Base-by-base conservation (phyloP, 495 filamentous ascomycete genomes). In the Penicillium canescens region DNA sequence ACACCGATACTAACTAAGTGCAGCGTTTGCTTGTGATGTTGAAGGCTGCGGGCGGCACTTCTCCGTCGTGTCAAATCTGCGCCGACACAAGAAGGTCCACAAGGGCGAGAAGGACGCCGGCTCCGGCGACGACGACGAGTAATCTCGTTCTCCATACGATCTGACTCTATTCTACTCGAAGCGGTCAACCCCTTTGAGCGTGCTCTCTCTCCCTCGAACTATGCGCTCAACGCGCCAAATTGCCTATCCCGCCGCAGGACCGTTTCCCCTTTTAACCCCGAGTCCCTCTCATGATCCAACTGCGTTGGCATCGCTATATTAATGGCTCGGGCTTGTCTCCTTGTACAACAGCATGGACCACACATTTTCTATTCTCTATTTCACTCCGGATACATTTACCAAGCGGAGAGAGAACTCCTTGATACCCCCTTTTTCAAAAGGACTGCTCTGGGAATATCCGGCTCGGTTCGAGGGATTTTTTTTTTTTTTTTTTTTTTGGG, bases 41-140 rank as follows among this genome's bases (percentile, higher is more conserved):
- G 90, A 96, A 63, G 93, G 93, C 46, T 98, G 94, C 63, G 93
- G 95, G 37, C 86, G 94, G 59, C 89, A 96, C 66, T 98, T 98
- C 75, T 98, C 94, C 10, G 94, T 98, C 34, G 94, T 98, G 34
- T 98, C 94, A 10, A 98, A 98, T 68, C 75, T 98, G 39, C 87
- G 94, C 44, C 82, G 94, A 46, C 94, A 98, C 77, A 88, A 89
- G 68, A 98, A 98, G 73, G 93, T 98, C 41, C 94, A 98, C 79
- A 92, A 91, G 70, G 88, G 86, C 68, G 91, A 96, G 60, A 78
- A 74, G 44, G 79, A 80, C 36, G 56, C 50, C 41, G 72, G 60
- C 42, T 76, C 73, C 18, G 67, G 69, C 34, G 76, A 78, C 4
- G 74, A 77, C 26, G 76, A 78, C 43, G 73, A 78, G 57, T 76